Evolutionary conservation across 257 asterid genomes (phyloP).

Genomic region (Penstemon newberryi): DNA sequence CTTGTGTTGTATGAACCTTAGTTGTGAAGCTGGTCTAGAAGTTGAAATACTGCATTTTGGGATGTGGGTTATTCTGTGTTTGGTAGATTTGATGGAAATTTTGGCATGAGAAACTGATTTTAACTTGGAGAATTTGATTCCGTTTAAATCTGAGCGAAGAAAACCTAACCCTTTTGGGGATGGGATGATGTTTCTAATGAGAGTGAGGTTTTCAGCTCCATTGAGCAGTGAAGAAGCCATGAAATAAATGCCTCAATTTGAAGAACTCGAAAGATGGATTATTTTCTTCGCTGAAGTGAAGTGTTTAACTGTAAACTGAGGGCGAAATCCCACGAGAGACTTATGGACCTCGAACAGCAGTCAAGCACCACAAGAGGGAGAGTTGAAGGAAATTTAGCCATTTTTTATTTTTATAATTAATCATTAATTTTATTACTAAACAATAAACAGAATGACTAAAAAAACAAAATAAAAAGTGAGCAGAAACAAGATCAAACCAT

Average conservation of each 20-base stretch:
- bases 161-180: slow-evolving; percentile 46
- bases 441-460: too few relatives aligned
- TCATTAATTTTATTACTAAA: too few relatives aligned
- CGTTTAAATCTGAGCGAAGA: slow-evolving; percentile 45
- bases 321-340: background rate
- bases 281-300: too few relatives aligned
- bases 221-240: slow-evolving; percentile 71
- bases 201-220: slow-evolving; percentile 55
- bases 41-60: slow-evolving; percentile 72
- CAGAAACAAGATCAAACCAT: too few relatives aligned
- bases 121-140: slow-evolving; percentile 38
- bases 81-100: slow-evolving; percentile 28
- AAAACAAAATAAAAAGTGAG: too few relatives aligned
- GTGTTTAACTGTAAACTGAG: too few relatives aligned
- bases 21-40: slow-evolving; percentile 81
- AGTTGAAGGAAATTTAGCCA: slow-evolving; percentile 32
- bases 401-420: background rate
- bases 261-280: background rate
- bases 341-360: slow-evolving; percentile 25
- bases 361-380: slow-evolving; percentile 21
- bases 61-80: slow-evolving; percentile 33
- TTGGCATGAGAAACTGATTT: slow-evolving; percentile 38
- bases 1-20: slow-evolving; percentile 89
- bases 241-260: background rate
- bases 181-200: slow-evolving; percentile 38